Conservation (phyloP, 352 stramenopile genomes). For the Phytophthora syringae region DNA sequence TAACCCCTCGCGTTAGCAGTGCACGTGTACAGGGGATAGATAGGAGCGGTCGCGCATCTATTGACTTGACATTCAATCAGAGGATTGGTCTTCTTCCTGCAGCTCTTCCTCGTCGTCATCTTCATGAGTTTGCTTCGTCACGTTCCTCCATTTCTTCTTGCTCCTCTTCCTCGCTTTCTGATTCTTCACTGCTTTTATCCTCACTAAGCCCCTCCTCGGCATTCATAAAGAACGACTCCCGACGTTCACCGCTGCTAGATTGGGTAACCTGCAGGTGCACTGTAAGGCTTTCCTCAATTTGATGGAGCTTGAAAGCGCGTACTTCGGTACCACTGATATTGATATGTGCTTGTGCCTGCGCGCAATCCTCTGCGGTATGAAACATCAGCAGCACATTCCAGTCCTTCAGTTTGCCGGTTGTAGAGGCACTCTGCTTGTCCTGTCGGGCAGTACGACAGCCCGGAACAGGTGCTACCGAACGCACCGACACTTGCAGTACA, state of each 20-base stretch:
- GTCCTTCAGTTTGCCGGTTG: conserved; percentile 24
- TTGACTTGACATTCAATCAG: conserved; percentile 31
- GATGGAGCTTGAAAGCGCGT: conserved; percentile 78
- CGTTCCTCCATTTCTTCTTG: background rate
- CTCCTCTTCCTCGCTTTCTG: conserved; percentile 8
- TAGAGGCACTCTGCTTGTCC: conserved; percentile 32
- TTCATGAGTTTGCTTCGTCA: too few species aligned
- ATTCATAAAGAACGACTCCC: conserved; percentile 36
- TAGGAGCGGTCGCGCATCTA: conserved; percentile 11
- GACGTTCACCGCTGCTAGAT: conserved; percentile 38
- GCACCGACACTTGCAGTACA: conserved; percentile 74
- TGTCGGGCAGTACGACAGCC: conserved; percentile 72
- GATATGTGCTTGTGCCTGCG: conserved; percentile 72
- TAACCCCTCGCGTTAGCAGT: conserved; percentile 13
- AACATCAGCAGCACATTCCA: conserved; percentile 81
- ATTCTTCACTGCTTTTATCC: conserved; percentile 12
- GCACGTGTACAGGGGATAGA: background rate
- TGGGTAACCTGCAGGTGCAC: conserved; percentile 67
- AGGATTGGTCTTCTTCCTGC: conserved; percentile 16
- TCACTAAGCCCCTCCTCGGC: conserved; percentile 14
- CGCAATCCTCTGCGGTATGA: conserved; percentile 60
- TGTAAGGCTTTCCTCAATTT: conserved; percentile 76
- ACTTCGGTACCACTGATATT: conserved; percentile 79
- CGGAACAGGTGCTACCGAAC: conserved; percentile 57
- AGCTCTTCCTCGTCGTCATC: conserved; percentile 17